Percentiles rank a stretch among this genome's conserved stretches.
Evolutionary conservation across 2,329 filamentous ascomycete genomes (phyloP).

Genomic region (Fusarium lateritium): DNA sequence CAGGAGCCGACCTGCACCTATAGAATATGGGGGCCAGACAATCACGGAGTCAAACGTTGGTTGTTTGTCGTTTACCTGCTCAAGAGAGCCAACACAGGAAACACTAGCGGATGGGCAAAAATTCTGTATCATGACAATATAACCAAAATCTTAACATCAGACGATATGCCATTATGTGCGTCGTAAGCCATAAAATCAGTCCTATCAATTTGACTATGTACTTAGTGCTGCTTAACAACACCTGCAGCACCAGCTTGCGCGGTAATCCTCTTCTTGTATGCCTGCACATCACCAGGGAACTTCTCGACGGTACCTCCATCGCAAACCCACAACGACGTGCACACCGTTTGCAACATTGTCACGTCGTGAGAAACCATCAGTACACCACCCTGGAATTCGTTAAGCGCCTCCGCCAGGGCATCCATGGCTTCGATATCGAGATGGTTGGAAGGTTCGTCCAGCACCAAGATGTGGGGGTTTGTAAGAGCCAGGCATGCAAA

Average conservation of each 20-base stretch:
- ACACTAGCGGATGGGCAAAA: background rate
- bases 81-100: background rate
- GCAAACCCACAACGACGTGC: slow-evolving; percentile 95
- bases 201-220: slow-evolving; percentile 22
- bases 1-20: background rate
- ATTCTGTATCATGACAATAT: background rate
- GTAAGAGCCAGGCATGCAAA: slow-evolving; percentile 96
- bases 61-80: slow-evolving; percentile 13
- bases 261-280: slow-evolving; percentile 97
- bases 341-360: slow-evolving; percentile 97
- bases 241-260: slow-evolving; percentile 90
- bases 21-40: slow-evolving; percentile 6
- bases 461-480: slow-evolving; percentile 96
- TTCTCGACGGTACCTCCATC: slow-evolving; percentile 95
- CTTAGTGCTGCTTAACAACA: slow-evolving; percentile 78
- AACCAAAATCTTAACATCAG: background rate
- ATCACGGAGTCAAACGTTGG: slow-evolving; percentile 9
- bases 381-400: slow-evolving; percentile 92
- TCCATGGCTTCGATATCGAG: slow-evolving; percentile 99
- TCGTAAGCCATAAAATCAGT: background rate
- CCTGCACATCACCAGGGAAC: slow-evolving; percentile 94
- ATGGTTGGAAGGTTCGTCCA: slow-evolving; percentile 99
- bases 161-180: background rate
- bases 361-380: slow-evolving; percentile 99
- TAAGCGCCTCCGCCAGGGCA: slow-evolving; percentile 86